Evolutionary conservation across 495 filamentous ascomycete species (phyloP), one percentile per base, ranked within the genome.

Genomic region (Daldinia childiae): DNA sequence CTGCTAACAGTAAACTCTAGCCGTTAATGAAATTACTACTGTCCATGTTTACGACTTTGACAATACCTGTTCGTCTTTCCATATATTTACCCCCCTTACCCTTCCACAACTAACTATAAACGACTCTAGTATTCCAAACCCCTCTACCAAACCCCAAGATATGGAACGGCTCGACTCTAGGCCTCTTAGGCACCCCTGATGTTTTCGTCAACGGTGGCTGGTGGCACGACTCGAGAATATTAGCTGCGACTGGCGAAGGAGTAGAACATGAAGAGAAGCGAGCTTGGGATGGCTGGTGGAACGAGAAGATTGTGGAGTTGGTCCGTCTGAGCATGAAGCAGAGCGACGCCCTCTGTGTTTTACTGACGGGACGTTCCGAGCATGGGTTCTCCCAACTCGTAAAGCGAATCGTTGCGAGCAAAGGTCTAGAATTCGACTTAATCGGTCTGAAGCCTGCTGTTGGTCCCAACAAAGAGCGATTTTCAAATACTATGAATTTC

Each of bases 31-130:
- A 72, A 90, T 98, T 75, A 92, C 88, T 76, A 78, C 87, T 6
- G 89, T 99, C 58, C 95, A 99, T 77, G 86, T 99, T 64, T 99
- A 98, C 83, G 95, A 99, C 81, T 99, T 99, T 78, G 95, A 99
- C 77, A 98, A 99, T 75, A 99, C 95, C 41, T 83, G 93, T 96
- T 84, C 80, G 88, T 73, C 38, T 38, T n/a, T 27, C 38, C 51
- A 21, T 19, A 43, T 15, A 39, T n/a, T 34, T 21, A 12, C 32
- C 6, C 57, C 30, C 5, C 27, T 8, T 8, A 12, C 15, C 26
- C 3, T 30, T 45, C 29, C 6, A 26, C 36, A 17, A 15, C 34
- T 69, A 66, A 58, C 12, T 43, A 54, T 74, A 21, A 63, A 29
- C 29, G 12, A 29, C 11, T 1, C 48, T 70, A 97, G 93, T 99